Evolutionary conservation across 116 monocot species (phyloP), one percentile per base, ranked within the genome.

Genomic region (Posidonia oceanica): DNA sequence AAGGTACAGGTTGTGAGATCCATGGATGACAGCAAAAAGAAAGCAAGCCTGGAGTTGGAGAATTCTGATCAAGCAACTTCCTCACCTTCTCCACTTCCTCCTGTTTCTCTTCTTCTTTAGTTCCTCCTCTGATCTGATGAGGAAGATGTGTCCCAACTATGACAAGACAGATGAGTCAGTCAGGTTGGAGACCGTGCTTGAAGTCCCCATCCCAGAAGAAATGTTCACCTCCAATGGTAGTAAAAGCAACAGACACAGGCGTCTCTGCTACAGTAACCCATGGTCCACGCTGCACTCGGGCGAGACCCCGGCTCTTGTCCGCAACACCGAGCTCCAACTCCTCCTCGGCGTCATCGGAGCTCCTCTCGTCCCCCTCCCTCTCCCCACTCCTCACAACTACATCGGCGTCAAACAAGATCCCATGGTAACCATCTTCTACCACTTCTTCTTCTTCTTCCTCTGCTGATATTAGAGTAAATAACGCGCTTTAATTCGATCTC

Each of bases 341-440:
- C 84, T 94, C 82, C 87, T 91, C 53, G 84, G 86, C 23, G 91
- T 94, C 59, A 68, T 84, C 51, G 91, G 88, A 3, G 88, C 94
- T 4, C 94, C 91, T 14, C 91, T 91, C 21, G 82, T 88, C 20
- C 88, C 94, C 0, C 73, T 86, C 3, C 86, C 94, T 29, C 22
- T 94, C 63, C 77, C 70, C n/a, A 2, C 82, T 18, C 68, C 80
- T 1, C 69, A 59, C 2, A 58, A 64, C 66, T 10, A 37, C 65
- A 67, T 61, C 67, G 41, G 61, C 61, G 63, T 84, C 77, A 82
- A 77, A 39, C 71, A 84, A 16, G 79, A 88, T 13, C 86, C 90
- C 37, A 75, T 91, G 11, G 94, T 94, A 80, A 67, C 39, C 60
- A 15, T 48, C 77, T 15, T 6, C 20, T 17, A 59, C 48, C 8